Base-by-base conservation (phyloP, 2,329 filamentous ascomycete genomes). In the Ambrosiella beaveri region DNA sequence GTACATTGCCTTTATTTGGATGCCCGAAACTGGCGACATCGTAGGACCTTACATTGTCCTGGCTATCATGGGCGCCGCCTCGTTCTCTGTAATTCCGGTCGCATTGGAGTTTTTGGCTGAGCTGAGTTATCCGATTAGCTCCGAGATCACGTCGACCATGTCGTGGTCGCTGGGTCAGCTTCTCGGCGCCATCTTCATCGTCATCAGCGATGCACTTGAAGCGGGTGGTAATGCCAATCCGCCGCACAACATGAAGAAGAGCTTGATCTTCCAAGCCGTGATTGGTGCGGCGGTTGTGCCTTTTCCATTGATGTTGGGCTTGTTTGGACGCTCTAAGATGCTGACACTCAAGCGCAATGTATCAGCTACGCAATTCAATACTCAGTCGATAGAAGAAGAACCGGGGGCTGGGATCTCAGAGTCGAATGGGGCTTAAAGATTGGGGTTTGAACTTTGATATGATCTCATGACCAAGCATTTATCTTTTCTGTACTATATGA, bases 141-240 rank as follows among this genome's bases (percentile, higher is more conserved):
- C 93, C 0, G 91, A 95, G 70, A 79, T 96, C 50, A 87, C 86
- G 0, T 86, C 81, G 62, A 88, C 86, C 36, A 74, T 94, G 19
- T 86, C 85, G 65, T 97, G 93, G 93, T 79, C 80, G 1, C 85
- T 85, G 5, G 91, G 93, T 0, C 91, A 97, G 72, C 70, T 96
- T 7, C 71, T 94, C 0, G 93, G 93, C 11, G 90, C 81, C 1
- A 71, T 90, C 36, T 95, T 96, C 66, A 86, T 96, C 65, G 72
- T 98, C 37, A 71, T 91, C 59, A 86, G 87, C 71, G 84, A 89
- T 67, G 86, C 84, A 15, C 74, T 97, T 62, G 79, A 80, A 63
- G 79, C 72, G 0, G 74, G 73, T 0, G 65, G 67, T 8, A 67
- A 71, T 13, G 80, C 73, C 0, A 64, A 70, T 40, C 86, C 85